These are phyloP conservation scores for Syzygium aqueum DNA, from an alignment of 345 rosid species.

Conservation along the genomic window DNA sequence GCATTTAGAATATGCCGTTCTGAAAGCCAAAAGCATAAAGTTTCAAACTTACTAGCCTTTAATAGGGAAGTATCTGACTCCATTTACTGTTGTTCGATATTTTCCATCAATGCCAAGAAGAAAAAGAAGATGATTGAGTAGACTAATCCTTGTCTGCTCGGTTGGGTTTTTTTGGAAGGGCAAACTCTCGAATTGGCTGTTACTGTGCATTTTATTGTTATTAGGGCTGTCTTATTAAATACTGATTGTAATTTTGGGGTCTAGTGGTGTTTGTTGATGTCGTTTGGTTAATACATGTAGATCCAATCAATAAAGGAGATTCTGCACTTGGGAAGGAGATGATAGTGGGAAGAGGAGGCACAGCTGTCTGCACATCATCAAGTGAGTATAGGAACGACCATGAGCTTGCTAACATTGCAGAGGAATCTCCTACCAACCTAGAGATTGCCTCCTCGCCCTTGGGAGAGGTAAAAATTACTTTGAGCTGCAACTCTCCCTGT, in stretches of 20 bases:
- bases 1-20: not conserved
- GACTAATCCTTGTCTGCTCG: not conserved
- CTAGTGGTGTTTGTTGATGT: not conserved
- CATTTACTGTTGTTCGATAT: not conserved
- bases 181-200: not conserved
- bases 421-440: slow-evolving; percentile 22
- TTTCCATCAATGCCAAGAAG: not conserved
- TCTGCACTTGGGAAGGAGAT: slow-evolving; percentile 10
- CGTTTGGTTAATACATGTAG: slow-evolving; percentile 16
- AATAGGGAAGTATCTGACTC: not conserved
- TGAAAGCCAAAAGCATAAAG: not conserved
- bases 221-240: not conserved
- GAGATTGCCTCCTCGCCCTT: slow-evolving; percentile 65
- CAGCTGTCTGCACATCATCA: slow-evolving; percentile 10
- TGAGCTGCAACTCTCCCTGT: slow-evolving; percentile 52
- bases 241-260: not conserved
- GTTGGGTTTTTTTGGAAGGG: not conserved
- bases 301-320: slow-evolving; percentile 11
- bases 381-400: slow-evolving; percentile 4
- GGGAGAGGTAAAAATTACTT: slow-evolving; percentile 84
- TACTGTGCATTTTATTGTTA: not conserved
- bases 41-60: not conserved
- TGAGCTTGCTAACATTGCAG: slow-evolving; percentile 19
- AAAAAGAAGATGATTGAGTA: not conserved
- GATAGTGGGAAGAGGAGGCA: slow-evolving; percentile 18